A percentile compares a stretch with the other conserved stretches of the same genome.
phyloP scores from a whole-genome alignment of 768 basidiomycete species.

The Coprinopsis marcescibilis region DNA sequence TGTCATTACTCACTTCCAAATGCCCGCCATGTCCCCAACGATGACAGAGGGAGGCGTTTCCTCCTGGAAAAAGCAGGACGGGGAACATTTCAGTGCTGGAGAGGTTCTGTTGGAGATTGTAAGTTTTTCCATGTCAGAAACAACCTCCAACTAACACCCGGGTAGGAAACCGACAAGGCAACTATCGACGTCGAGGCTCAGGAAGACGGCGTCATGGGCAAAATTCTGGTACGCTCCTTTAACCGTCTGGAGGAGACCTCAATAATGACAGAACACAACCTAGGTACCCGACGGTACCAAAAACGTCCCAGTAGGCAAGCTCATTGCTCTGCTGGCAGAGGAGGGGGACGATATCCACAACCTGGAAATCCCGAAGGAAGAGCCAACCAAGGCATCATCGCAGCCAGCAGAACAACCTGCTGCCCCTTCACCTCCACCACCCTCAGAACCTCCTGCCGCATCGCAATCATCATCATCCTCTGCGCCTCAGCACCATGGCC shows the following conservation, averaged over 20 bases:
- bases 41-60: conserved; percentile 95
- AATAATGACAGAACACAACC: not conserved
- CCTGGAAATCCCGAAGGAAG: conserved; percentile 58
- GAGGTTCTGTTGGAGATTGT: conserved; percentile 91
- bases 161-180: conserved; percentile 89
- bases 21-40: conserved; percentile 99
- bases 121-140: conserved; percentile 22
- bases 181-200: conserved; percentile 99
- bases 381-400: conserved; percentile 22
- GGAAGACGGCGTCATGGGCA: conserved; percentile 92
- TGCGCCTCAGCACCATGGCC: conserved; percentile 28
- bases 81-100: conserved; percentile 72
- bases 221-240: conserved; percentile 70
- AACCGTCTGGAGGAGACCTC: not conserved
- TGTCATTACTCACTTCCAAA: conserved; percentile 25
- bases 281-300: conserved; percentile 66
- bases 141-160: not conserved
- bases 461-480: conserved; percentile 21
- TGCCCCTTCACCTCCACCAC: conserved; percentile 17
- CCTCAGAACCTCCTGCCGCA: conserved; percentile 22
- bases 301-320: conserved; percentile 78
- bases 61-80: conserved; percentile 85
- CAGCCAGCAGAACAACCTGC: no score
- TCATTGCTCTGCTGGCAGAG: conserved; percentile 91
- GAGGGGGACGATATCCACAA: conserved; percentile 94